phyloP scores from a whole-genome alignment of 2,329 filamentous ascomycete species.

The Dactylellina cionopaga region DNA sequence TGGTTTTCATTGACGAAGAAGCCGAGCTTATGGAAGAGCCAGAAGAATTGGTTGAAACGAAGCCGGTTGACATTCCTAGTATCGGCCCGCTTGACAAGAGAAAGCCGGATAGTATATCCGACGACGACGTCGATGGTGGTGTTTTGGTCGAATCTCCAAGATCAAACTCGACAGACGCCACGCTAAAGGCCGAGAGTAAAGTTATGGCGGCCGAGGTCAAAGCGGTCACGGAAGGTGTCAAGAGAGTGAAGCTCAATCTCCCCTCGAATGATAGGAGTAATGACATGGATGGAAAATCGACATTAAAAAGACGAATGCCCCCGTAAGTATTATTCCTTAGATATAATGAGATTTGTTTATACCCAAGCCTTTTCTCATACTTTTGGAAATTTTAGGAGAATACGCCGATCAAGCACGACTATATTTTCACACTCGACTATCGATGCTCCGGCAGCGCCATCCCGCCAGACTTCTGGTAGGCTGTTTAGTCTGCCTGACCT shows the following conservation, averaged over 20 bases:
- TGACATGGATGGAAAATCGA: conserved; percentile 2
- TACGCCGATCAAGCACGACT: conserved; percentile 37
- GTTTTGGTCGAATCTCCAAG: not conserved
- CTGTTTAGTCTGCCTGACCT: conserved; percentile 27
- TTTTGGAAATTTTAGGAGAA: conserved; percentile 5
- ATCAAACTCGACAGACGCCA: conserved; percentile 3
- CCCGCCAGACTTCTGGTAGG: not conserved
- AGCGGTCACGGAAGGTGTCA: conserved; percentile 4
- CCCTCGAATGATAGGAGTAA: not conserved
- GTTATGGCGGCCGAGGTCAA: not conserved
- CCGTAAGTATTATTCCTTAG: conserved; percentile 20
- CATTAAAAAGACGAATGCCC: conserved; percentile 19
- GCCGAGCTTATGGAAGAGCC: conserved; percentile 27
- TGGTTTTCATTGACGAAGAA: conserved; percentile 49
- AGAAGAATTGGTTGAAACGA: conserved; percentile 20
- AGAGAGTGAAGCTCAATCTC: conserved; percentile 42
- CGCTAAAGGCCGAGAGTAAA: conserved; percentile 12
- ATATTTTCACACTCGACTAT: conserved; percentile 48
- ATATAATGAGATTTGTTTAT: not conserved
- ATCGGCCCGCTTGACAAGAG: conserved; percentile 9
- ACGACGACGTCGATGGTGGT: conserved; percentile 11
- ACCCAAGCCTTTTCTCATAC: not conserved
- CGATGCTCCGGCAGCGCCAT: conserved; percentile 12
- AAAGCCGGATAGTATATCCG: not conserved
- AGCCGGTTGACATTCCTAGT: conserved; percentile 17